Conservation (phyloP, 2,329 filamentous ascomycete species). For the Clathrospora elynae region DNA sequence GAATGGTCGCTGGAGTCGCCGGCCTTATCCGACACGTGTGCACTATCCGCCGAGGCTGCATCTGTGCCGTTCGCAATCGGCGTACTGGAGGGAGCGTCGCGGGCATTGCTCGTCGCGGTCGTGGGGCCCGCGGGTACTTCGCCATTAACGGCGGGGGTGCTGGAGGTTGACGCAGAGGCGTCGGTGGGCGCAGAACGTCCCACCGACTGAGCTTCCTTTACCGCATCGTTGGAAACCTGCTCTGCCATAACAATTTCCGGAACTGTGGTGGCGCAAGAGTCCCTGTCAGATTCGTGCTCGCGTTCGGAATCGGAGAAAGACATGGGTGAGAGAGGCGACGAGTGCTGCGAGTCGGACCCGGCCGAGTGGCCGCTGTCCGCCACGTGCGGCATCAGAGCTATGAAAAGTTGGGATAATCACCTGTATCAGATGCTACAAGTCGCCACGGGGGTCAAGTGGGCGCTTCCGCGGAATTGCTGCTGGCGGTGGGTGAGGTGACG, state of each 20-base stretch:
- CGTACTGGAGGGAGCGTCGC: constrained; percentile 48
- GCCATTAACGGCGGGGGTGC: constrained; percentile 59
- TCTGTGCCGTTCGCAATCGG: constrained; percentile 32
- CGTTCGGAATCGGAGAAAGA: constrained; percentile 31
- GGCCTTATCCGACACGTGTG: constrained; percentile 25
- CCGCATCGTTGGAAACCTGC: constrained; percentile 72
- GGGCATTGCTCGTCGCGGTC: constrained; percentile 34
- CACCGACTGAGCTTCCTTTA: constrained; percentile 72
- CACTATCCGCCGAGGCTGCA: constrained; percentile 21
- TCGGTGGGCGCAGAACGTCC: constrained; percentile 67
- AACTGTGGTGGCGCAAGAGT: constrained; percentile 48
- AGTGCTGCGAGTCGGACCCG: constrained; percentile 27
- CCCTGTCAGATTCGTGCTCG: constrained; percentile 42
- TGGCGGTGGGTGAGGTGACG: constrained; percentile 38
- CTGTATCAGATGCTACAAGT: constrained; percentile 47
- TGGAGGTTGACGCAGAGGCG: constrained; percentile 66
- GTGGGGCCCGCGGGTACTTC: constrained; percentile 47
- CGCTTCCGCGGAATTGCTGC: constrained; percentile 50
- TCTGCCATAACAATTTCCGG: constrained; percentile 72
- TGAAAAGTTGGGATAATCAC: constrained; percentile 43
- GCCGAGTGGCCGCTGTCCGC: constrained; percentile 26
- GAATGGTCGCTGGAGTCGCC: constrained; percentile 45
- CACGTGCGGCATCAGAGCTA: constrained; percentile 29
- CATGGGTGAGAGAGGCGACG: constrained; percentile 20
- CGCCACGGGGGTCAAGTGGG: constrained; percentile 47